Evolutionary conservation across 75 land plant genomes (phyloP).

Genomic region (Larix kaempferi): DNA sequence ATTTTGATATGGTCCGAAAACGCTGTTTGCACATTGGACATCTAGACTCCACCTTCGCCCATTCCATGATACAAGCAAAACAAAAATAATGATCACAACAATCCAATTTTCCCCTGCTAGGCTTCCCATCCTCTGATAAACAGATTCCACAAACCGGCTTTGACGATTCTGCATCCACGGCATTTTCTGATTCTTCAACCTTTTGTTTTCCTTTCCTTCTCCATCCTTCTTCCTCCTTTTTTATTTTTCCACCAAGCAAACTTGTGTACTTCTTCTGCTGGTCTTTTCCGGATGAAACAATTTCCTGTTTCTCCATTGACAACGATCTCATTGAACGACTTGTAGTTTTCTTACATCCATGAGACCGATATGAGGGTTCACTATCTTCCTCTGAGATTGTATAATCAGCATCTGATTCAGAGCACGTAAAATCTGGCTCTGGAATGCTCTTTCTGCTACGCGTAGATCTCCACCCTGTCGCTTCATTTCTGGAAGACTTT

Average conservation of each 20-base stretch:
- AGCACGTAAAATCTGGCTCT: constrained; percentile 26
- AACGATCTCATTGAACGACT: constrained; percentile 18
- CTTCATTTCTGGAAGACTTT: neutral
- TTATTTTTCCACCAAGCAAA: neutral
- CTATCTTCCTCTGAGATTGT: constrained; percentile 32
- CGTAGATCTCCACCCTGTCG: neutral
- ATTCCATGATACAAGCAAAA: constrained; percentile 93
- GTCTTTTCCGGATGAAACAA: neutral
- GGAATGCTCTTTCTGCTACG: constrained; percentile 9
- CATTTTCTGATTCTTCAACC: constrained; percentile 12
- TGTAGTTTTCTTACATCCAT: constrained; percentile 13
- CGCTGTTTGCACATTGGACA: constrained; percentile 97
- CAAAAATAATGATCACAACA: constrained; percentile 92
- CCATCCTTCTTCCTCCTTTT: constrained; percentile 16
- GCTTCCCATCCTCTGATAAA: constrained; percentile 69
- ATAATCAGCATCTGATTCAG: constrained; percentile 37
- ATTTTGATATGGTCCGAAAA: constrained; percentile 65
- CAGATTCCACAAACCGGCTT: constrained; percentile 92
- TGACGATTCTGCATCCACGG: constrained; percentile 16
- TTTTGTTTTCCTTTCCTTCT: constrained; percentile 55
- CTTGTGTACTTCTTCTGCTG: constrained; percentile 7
- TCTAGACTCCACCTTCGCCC: constrained; percentile 99
- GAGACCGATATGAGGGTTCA: constrained; percentile 31
- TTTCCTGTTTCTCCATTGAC: constrained; percentile 8
- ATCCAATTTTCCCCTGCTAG: constrained; percentile 69